Evolutionary conservation across 1,139 yeast genomes (phyloP), one percentile per base, ranked within the genome.

Genomic region (Protomyces inouyei): DNA sequence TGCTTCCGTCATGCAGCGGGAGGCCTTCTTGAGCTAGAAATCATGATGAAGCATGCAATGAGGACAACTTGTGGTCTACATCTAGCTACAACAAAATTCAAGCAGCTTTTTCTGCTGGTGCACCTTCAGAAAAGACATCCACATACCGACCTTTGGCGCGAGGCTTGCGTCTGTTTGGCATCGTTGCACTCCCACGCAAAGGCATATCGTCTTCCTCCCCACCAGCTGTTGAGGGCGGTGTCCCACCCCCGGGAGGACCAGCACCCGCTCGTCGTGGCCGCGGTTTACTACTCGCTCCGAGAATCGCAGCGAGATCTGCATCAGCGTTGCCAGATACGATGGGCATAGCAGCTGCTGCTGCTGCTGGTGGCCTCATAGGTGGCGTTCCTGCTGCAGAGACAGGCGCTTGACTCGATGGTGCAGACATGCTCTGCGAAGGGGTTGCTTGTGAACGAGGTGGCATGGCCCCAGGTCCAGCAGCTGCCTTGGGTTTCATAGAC

Each of bases 401-500:
- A 14, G 32, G 36, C 14, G 14, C 32, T 10, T 48, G 28, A 9
- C 35, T 25, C n/a, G 51, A 36, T 8, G 56, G 28, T 12, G n/a
- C 18, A 12, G 23, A 5, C n/a, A 25, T 18, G 32, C 32, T 28
- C 9, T 28, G 32, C 2, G 60, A 51, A 18, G 53, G 38, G 25
- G 12, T 36, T 5, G 43, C 18, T 18, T n/a, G n/a, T 14, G 54
- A 3, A n/a, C 18, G 12, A 6, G 55, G 28, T 14, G 18, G 38
- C 25, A 35, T 28, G 23, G 16, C 43, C 5, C 37, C 12, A 35
- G 16, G 16, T 14, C 23, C 45, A 9, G 10, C 38, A 4, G 38
- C 38, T 37, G 71, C 66, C 6, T 67, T 66, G 69, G 76, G 79
- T 70, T 80, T 80, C 70, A 80, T 82, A 40, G 90, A 89, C 2